Evolutionary conservation across 1,284 basidiomycete genomes (phyloP), one percentile per base, ranked within the genome.

Genomic region (Pholiota adiposa): DNA sequence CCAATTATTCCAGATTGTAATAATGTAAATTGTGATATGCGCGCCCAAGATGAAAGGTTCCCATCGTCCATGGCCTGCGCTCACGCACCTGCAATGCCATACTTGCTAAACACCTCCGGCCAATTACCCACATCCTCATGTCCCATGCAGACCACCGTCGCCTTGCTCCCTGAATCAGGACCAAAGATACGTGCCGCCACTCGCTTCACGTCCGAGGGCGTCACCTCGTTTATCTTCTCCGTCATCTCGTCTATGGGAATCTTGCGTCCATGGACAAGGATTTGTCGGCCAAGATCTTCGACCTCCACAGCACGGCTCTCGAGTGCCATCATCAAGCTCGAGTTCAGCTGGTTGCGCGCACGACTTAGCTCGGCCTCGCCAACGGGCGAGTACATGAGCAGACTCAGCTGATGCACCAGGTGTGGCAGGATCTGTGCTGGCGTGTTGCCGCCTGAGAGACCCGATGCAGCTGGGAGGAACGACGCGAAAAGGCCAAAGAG

Each of bases 331-430:
- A 97, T 92, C 65, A 99, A 77, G 61, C 90, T 93, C 48, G 90
- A 92, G 78, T 96, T 96, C 62, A 99, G 85, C 81, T 98, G 97
- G 73, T 98, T 98, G 81, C 96, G 96, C 38, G 97, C 97, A 54
- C 97, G 83, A 56, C 77, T 79, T 34, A 98, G 83, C 74, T 99
- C 97, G 6, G 72, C 73, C 40, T 80, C 73, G 1, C 87, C 87
- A 23, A 95, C 83, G 9, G 81, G 80, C 29, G 84, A 82, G 72
- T 93, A 88, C 57, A 91, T 73, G 52, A 94, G 77, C 61, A 93
- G 66, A 68, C 88, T 89, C 14, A 94, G 80, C 76, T 98, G 94
- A 70, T 94, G 89, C 1, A 92, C 88, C 49, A 99, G 86, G 66
- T 98, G 87, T 27, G 94, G 89, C 50, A 96, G 80, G 59, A 96